Base-by-base conservation (phyloP, 2,329 filamentous ascomycete genomes). In the Botrytis paeoniae region DNA sequence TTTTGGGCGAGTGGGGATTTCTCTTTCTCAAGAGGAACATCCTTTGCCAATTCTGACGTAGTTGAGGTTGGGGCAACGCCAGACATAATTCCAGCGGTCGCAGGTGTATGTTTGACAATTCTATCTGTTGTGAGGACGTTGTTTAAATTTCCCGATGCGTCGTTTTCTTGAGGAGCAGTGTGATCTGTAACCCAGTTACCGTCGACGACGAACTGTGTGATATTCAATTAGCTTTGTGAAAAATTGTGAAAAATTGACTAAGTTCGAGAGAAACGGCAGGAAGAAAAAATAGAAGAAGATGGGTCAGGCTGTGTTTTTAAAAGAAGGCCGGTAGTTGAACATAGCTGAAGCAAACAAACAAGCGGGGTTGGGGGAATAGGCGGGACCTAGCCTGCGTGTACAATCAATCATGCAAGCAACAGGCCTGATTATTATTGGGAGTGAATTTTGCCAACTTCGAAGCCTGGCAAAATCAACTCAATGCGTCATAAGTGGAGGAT, bases 171-270 rank as follows among this genome's bases (percentile, higher is more conserved):
- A 74, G 93, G 92, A 60, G 91, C 92, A 74, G 90, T 89, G 79
- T 91, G 89, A 83, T 98, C 95, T 82, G 91, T 92, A 69, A 90
- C 90, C 96, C 96, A 99, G 78, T 88, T 89, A 78, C 93, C 93
- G 87, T 99, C 94, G 77, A 98, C 95, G 79, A 99, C 93, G 83
- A 97, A 99, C 95, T 98, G 71, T 66, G 59, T 69, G 61, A 43
- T 60, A 72, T 74, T 74, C 64, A 48, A 39, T 72, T 72, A 72
- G 62, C 43, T 72, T 68, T n/a, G 16, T 68, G 70, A 59, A 45
- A 29, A 59, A 14, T 45, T 29, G 41, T 37, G 16, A 32, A 29
- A 12, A 61, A 32, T 43, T 48, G 39, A 48, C 35, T 3, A 59
- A 14, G 37, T 45, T n/a, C 20, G 37, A 29, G 45, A 12, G 9